Base-by-base conservation (phyloP, 2,329 filamentous ascomycete genomes). In the Fusarium miscanthi region DNA sequence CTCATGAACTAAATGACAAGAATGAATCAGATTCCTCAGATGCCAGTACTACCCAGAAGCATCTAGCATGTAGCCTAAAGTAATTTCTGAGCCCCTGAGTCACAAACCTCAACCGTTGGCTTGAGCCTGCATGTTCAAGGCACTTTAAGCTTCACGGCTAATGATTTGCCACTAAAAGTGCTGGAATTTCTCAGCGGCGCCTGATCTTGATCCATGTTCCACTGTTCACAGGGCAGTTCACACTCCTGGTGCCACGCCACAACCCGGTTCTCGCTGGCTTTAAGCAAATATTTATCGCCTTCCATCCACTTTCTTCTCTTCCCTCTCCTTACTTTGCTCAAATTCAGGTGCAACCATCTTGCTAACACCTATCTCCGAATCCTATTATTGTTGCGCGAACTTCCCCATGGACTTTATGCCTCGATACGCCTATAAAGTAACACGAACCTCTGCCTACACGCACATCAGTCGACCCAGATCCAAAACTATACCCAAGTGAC, bases 351-450 rank as follows among this genome's bases (percentile, higher is more conserved):
- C 61, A 58, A 48, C 66, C 27, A 31, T 59, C 33, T 59, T 37
- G 37, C 49, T 57, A 72, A 73, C 62, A 68, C 71, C 60, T 65
- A 71, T 70, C 65, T 61, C 62, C 54, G 59, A 54, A 56, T 40
- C 48, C 48, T 30, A 35, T 14, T 60, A 53, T 62, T 49, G 23
- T 49, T 23, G 8, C 41, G 30, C 46, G 65, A 58, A 70, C 59
- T 72, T 64, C 56, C 76, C 59, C 62, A 78, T 78, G 76, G 75
- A 78, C 70, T 76, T 76, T 76, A 74, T 74, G 70, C 54, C 63
- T 68, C 62, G 60, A 65, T 67, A 77, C 70, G 58, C 64, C 58
- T 75, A 70, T 48, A 71, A 74, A 76, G 59, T 49, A 42, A 64
- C 61, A 67, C 49, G 62, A 72, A 51, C 65, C 59, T 60, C 70